Evolutionary conservation across 495 filamentous ascomycete species (phyloP).

Genomic region (Aspergillus ellipticus): DNA sequence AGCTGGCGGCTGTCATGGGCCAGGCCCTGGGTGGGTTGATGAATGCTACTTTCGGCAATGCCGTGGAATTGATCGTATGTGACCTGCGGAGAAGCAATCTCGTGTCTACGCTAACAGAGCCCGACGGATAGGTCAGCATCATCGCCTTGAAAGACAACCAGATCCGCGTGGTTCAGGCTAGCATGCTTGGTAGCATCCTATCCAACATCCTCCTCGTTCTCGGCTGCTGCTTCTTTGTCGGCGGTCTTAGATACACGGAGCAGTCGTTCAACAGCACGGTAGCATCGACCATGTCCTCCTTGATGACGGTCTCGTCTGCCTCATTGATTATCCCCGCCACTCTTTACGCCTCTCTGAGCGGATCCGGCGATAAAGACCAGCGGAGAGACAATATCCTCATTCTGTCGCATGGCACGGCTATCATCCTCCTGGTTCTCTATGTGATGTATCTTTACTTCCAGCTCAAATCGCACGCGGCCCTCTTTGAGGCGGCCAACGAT

Average conservation of each 20-base stretch:
- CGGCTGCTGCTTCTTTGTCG: conserved; percentile 93
- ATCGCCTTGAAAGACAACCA: conserved; percentile 81
- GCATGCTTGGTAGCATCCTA: conserved; percentile 95
- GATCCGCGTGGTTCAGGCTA: conserved; percentile 93
- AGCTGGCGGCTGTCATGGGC: conserved; percentile 77
- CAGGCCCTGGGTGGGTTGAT: conserved; percentile 88
- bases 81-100: background rate
- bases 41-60: conserved; percentile 97
- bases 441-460: conserved; percentile 90
- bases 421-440: conserved; percentile 87
- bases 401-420: conserved; percentile 84
- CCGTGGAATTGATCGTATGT: conserved; percentile 93
- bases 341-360: conserved; percentile 58
- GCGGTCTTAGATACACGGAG: conserved; percentile 65
- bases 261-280: conserved; percentile 82
- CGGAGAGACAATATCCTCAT: conserved; percentile 60
- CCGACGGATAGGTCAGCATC: conserved; percentile 71
- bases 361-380: conserved; percentile 15
- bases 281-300: conserved; percentile 90
- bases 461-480: conserved; percentile 69
- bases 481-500: conserved; percentile 69
- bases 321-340: conserved; percentile 90
- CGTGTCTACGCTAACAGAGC: conserved; percentile 8
- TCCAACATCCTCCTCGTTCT: conserved; percentile 94
- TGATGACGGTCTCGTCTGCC: conserved; percentile 89